A percentile compares a stretch with the other conserved stretches of the same genome.
phyloP scores from a whole-genome alignment of 176 grass and related monocot genomes.

The barley (Hordeum vulgare) region DNA sequence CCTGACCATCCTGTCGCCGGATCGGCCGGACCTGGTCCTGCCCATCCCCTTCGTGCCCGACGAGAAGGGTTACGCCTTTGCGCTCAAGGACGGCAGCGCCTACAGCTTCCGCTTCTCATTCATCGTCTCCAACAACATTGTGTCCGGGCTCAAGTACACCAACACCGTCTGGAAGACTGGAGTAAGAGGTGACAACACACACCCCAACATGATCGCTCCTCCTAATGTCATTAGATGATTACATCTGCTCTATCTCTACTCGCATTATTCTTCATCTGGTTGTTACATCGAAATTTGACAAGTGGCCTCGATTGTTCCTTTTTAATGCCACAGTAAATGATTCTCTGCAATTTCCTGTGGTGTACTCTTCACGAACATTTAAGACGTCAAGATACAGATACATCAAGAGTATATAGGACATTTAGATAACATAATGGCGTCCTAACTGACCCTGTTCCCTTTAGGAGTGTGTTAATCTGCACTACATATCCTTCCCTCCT shows the following conservation, averaged over 20 bases:
- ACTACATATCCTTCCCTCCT: background rate
- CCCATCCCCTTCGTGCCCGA: constrained; percentile 68
- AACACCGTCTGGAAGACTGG: constrained; percentile 89
- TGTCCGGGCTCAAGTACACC: constrained; percentile 85
- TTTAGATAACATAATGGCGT: background rate
- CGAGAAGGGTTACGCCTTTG: constrained; percentile 69
- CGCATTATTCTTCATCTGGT: too few relatives aligned
- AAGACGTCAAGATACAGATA: background rate
- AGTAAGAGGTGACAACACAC: constrained; percentile 52
- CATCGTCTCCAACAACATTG: constrained; percentile 78
- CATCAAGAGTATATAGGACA: background rate
- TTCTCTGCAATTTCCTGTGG: background rate
- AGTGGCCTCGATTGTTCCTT: background rate
- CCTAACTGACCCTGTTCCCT: background rate
- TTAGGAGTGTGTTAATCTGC: background rate
- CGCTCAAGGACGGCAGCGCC: constrained; percentile 77
- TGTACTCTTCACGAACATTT: background rate
- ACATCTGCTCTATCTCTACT: background rate
- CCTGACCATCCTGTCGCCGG: constrained; percentile 65
- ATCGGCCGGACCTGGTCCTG: constrained; percentile 44
- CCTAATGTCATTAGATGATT: background rate
- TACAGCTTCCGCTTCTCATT: constrained; percentile 84
- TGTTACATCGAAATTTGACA: background rate
- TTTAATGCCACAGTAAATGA: background rate
- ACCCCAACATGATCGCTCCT: background rate